These are phyloP conservation scores for Russula sp. DNA, from an alignment of 768 basidiomycete genomes.

Conservation along the genomic window DNA sequence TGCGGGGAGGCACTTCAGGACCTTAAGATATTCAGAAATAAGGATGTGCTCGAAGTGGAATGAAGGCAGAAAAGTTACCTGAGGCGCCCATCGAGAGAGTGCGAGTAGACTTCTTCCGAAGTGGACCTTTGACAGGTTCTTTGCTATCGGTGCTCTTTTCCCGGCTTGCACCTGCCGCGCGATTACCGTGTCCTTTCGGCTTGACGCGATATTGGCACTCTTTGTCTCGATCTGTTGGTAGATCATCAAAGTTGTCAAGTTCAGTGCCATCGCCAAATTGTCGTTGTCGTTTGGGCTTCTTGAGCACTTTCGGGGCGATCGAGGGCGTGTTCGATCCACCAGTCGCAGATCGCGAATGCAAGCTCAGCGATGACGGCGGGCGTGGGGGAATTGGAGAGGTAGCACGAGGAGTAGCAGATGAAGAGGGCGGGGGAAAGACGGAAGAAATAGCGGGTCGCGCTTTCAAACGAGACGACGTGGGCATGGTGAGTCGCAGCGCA, in stretches of 20 bases:
- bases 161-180: conserved; percentile 51
- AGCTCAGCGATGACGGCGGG: conserved; percentile 52
- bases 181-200: conserved; percentile 61
- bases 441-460: conserved; percentile 69
- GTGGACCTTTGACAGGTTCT: conserved; percentile 47
- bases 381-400: conserved; percentile 52
- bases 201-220: conserved; percentile 70
- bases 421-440: conserved; percentile 54
- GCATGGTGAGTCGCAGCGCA: conserved; percentile 81
- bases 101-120: conserved; percentile 51
- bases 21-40: conserved; percentile 22
- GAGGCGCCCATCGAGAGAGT: conserved; percentile 37
- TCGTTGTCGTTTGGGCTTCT: conserved; percentile 69
- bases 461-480: conserved; percentile 70
- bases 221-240: conserved; percentile 79
- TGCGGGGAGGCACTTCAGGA: conserved; percentile 15
- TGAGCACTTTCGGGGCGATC: conserved; percentile 57
- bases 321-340: conserved; percentile 39
- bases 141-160: conserved; percentile 36
- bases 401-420: conserved; percentile 39
- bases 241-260: conserved; percentile 81
- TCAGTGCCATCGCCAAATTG: conserved; percentile 87
- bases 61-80: conserved; percentile 25
- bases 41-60: conserved; percentile 27
- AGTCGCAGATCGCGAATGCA: conserved; percentile 31